phyloP scores from a whole-genome alignment of 2,329 filamentous ascomycete species.

The Trichocomaceae sp. region DNA sequence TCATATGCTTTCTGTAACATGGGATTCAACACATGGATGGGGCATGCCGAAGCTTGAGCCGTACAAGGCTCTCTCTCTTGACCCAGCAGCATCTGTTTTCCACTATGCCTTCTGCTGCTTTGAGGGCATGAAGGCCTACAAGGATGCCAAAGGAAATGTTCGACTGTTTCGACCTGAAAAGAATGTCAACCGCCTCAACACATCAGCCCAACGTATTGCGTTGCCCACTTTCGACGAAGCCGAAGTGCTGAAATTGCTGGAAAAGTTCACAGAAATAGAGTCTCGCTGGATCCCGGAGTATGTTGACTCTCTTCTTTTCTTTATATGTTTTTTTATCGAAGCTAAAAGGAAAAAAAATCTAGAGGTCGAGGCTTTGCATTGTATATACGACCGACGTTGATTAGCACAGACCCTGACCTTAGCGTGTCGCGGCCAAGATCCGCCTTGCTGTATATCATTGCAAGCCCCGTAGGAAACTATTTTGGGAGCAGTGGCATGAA shows the following conservation, averaged over 20 bases:
- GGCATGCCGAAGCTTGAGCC: conserved; percentile 65
- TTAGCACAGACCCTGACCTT: conserved; percentile 89
- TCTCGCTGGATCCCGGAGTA: conserved; percentile 80
- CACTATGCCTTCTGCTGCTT: conserved; percentile 92
- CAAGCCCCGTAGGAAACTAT: conserved; percentile 92
- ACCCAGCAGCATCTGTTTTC: conserved; percentile 72
- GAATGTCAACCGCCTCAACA: conserved; percentile 58
- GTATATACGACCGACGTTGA: conserved; percentile 93
- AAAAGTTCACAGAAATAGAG: conserved; percentile 71
- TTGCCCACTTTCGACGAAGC: conserved; percentile 75
- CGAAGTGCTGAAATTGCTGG: conserved; percentile 72
- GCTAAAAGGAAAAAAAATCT: background rate
- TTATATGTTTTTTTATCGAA: background rate
- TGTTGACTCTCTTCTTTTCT: conserved; percentile 21
- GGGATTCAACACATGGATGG: conserved; percentile 64
- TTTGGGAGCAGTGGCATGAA: conserved; percentile 87
- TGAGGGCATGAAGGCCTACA: conserved; percentile 73
- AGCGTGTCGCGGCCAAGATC: conserved; percentile 88
- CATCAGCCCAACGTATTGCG: conserved; percentile 48
- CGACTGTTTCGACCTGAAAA: conserved; percentile 70
- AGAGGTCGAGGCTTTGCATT: conserved; percentile 76
- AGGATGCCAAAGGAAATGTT: conserved; percentile 61
- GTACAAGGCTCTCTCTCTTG: conserved; percentile 69
- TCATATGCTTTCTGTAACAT: conserved; percentile 76
- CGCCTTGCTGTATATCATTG: conserved; percentile 88